Evolutionary conservation across 176 grass and related monocot genomes (phyloP).

Genomic region (Tuctoria greenei): DNA sequence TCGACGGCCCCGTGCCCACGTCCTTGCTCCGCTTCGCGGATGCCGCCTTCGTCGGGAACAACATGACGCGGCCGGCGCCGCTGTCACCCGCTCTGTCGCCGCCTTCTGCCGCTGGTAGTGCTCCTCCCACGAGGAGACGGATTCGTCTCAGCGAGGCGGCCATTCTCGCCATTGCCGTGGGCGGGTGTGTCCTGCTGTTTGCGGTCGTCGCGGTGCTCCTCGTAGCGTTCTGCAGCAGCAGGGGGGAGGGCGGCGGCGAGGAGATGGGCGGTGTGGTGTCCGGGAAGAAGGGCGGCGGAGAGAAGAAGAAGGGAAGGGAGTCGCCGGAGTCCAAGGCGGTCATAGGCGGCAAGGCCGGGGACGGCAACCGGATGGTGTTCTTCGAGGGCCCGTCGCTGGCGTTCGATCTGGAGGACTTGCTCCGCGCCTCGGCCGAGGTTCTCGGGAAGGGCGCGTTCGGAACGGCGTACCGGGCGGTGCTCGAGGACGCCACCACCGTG

Average conservation of each 20-base stretch:
- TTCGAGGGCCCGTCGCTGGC: slow-evolving; percentile 79
- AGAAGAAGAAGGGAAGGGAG: slow-evolving; percentile 45
- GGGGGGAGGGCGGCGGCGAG: not conserved
- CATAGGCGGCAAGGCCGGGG: slow-evolving; percentile 54
- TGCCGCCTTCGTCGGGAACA: slow-evolving; percentile 59
- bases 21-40: slow-evolving; percentile 52
- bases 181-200: slow-evolving; percentile 48
- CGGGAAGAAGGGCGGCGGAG: slow-evolving; percentile 33
- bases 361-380: slow-evolving; percentile 78
- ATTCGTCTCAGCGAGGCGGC: slow-evolving; percentile 51
- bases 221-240: slow-evolving; percentile 52
- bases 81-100: not conserved
- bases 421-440: slow-evolving; percentile 92
- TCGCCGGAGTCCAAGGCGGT: slow-evolving; percentile 82
- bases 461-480: slow-evolving; percentile 77
- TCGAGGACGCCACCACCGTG: slow-evolving; percentile 86
- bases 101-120: not conserved
- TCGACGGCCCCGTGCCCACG: slow-evolving; percentile 53
- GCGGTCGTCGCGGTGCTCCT: slow-evolving; percentile 46
- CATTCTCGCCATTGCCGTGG: slow-evolving; percentile 71
- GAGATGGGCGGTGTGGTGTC: not conserved
- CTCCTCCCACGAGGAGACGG: not conserved
- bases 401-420: slow-evolving; percentile 91
- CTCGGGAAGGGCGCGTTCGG: slow-evolving; percentile 91
- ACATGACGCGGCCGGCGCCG: slow-evolving; percentile 1